Conservation (phyloP, 257 asterid genomes). For the Solanum phureja region DNA sequence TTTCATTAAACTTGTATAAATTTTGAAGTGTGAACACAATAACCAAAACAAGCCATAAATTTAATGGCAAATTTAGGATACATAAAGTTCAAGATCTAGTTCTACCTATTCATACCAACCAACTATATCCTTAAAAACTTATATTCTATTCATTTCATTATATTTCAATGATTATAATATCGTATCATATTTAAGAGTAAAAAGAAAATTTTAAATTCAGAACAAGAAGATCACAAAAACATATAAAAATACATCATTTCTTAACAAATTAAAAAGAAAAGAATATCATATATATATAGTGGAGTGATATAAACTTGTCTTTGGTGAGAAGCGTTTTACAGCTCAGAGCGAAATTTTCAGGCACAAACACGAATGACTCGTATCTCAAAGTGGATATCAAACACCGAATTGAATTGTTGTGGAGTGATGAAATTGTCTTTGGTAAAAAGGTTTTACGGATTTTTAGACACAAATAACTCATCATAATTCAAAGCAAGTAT, state of each 20-base stretch:
- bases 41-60: background rate
- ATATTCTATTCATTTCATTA: background rate
- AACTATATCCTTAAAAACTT: background rate
- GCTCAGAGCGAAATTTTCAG: no score
- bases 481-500: background rate
- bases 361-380: rapidly evolving
- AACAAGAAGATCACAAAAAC: rapidly evolving
- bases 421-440: no score
- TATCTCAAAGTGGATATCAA: background rate
- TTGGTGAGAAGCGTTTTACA: rapidly evolving
- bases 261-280: background rate
- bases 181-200: background rate
- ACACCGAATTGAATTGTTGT: background rate
- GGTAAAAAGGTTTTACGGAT: no score
- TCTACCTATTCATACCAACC: background rate
- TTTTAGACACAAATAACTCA: no score
- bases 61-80: background rate
- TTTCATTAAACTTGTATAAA: background rate
- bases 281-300: no score
- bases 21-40: background rate
- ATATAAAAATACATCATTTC: background rate
- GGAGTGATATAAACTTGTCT: rapidly evolving
- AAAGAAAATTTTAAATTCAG: background rate
- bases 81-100: background rate
- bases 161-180: background rate